phyloP scores from a whole-genome alignment of 1,284 basidiomycete genomes.

The Ceratobasidium sp. region DNA sequence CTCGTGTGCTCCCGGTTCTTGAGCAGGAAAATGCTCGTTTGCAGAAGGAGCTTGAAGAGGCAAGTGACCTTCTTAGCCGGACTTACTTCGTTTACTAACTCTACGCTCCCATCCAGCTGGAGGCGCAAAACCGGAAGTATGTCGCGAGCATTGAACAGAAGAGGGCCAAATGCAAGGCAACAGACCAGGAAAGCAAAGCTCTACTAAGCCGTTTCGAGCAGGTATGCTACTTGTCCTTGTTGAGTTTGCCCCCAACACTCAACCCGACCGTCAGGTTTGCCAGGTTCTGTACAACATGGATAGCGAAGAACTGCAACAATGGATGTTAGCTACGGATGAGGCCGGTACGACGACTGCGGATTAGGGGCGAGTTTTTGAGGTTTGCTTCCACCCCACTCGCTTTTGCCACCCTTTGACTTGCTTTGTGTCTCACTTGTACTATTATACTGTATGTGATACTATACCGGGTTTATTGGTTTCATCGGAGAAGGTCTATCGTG shows the following conservation, averaged over 20 bases:
- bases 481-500: not conserved
- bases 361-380: not conserved
- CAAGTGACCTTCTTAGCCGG: not conserved
- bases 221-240: not conserved
- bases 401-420: not conserved
- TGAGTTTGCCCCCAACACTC: not conserved
- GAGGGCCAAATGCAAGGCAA: slow-evolving; percentile 17
- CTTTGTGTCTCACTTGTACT: not conserved
- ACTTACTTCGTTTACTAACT: not conserved
- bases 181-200: slow-evolving; percentile 25
- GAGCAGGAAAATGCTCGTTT: slow-evolving; percentile 37
- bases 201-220: slow-evolving; percentile 20
- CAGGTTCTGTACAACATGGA: slow-evolving; percentile 10
- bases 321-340: slow-evolving; percentile 39
- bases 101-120: not conserved
- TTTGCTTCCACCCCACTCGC: not conserved
- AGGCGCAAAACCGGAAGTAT: slow-evolving; percentile 31
- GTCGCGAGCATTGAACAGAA: slow-evolving; percentile 21
- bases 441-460: not conserved
- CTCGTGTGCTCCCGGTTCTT: slow-evolving; percentile 40
- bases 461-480: not conserved
- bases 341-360: slow-evolving; percentile 35
- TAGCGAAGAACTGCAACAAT: slow-evolving; percentile 33
- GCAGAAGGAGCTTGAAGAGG: slow-evolving; percentile 41
- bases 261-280: slow-evolving; percentile 8